phyloP scores from a whole-genome alignment of 2,329 filamentous ascomycete species.

The Orbilia blumenaviensis region DNA sequence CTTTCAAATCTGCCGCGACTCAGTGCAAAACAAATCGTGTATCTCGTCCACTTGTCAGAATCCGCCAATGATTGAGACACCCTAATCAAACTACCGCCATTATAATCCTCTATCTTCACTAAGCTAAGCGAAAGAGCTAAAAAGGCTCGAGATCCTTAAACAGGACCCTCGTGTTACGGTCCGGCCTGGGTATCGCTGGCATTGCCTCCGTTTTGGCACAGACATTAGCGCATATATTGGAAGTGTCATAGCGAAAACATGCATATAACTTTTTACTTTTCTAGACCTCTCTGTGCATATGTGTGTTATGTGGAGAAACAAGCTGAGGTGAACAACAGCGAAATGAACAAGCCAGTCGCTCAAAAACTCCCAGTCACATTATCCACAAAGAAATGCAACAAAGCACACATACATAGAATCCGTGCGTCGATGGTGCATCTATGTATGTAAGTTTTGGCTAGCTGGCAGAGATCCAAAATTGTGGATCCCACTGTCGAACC shows the following conservation, averaged over 20 bases:
- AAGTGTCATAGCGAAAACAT: slow-evolving; percentile 37
- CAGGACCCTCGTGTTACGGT: slow-evolving; percentile 10
- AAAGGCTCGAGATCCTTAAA: not conserved
- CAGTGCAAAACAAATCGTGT: slow-evolving; percentile 6
- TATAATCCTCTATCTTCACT: not conserved
- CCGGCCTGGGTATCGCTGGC: slow-evolving; percentile 14
- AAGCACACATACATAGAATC: slow-evolving; percentile 9
- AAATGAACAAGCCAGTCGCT: slow-evolving; percentile 4
- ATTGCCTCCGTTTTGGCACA: slow-evolving; percentile 32
- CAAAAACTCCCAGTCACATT: slow-evolving; percentile 8
- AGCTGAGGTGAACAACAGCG: slow-evolving; percentile 15
- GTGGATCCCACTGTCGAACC: slow-evolving; percentile 1
- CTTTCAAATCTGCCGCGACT: not conserved
- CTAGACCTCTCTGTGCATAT: too few relatives aligned
- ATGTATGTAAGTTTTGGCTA: not conserved
- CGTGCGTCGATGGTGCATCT: slow-evolving; percentile 15
- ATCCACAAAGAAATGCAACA: slow-evolving; percentile 10
- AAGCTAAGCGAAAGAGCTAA: not conserved
- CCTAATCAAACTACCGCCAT: slow-evolving; percentile 32
- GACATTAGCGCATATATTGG: slow-evolving; percentile 9
- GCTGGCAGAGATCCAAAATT: not conserved
- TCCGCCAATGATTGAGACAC: slow-evolving; percentile 30
- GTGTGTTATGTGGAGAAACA: slow-evolving; percentile 16
- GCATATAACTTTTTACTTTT: slow-evolving; percentile 7
- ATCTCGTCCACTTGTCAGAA: not conserved